These are phyloP conservation scores for Lentinula detonsa DNA, from an alignment of 768 basidiomycete species.

Conservation along the genomic window DNA sequence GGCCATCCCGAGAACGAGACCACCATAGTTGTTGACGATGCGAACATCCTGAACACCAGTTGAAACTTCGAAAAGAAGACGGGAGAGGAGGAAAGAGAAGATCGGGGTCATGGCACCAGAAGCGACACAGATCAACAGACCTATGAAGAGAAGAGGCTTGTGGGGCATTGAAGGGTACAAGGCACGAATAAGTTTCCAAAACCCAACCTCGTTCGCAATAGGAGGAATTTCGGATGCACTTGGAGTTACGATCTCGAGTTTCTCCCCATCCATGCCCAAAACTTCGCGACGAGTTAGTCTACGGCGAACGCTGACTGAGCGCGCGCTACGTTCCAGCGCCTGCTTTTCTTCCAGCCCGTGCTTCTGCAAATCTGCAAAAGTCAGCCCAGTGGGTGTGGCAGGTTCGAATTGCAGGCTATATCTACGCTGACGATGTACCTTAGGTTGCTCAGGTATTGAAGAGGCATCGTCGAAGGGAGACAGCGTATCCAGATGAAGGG, in stretches of 20 bases:
- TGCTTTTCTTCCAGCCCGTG: constrained; percentile 30
- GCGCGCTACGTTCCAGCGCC: constrained; percentile 32
- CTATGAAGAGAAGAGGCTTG: constrained; percentile 65
- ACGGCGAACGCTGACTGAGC: constrained; percentile 19
- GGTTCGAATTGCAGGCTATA: constrained; percentile 68
- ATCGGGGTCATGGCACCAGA: constrained; percentile 86
- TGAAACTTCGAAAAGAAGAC: constrained; percentile 71
- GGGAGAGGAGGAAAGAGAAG: constrained; percentile 87
- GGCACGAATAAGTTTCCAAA: constrained; percentile 43
- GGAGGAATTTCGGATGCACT: constrained; percentile 12
- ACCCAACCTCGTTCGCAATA: constrained; percentile 17
- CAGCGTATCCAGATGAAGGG: not conserved
- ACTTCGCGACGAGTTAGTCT: constrained; percentile 11
- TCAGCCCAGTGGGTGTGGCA: constrained; percentile 29
- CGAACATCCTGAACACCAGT: constrained; percentile 57
- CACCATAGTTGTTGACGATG: constrained; percentile 65
- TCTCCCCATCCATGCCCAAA: constrained; percentile 15
- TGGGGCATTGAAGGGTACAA: constrained; percentile 69
- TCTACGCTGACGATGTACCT: constrained; percentile 24
- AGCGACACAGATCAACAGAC: constrained; percentile 59
- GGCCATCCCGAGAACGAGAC: constrained; percentile 67
- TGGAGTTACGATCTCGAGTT: constrained; percentile 18
- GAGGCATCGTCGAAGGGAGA: constrained; percentile 3
- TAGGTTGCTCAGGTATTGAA: constrained; percentile 13
- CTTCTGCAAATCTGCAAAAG: constrained; percentile 8